Conservation (phyloP, 116 monocot species). For the Trichopus zeylanicus region DNA sequence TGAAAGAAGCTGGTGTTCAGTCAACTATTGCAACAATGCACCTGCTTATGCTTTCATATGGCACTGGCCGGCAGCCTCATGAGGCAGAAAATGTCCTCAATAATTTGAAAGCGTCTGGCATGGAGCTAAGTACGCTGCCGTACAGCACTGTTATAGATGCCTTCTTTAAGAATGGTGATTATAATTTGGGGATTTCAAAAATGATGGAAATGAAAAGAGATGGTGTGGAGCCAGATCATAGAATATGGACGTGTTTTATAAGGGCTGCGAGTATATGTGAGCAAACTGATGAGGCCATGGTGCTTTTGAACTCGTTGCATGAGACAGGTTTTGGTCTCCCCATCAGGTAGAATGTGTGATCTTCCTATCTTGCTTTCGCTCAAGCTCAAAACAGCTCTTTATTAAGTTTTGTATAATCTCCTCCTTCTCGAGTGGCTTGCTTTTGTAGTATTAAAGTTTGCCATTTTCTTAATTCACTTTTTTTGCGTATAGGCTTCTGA, state of each 20-base stretch:
- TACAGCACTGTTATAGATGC: constrained; percentile 97
- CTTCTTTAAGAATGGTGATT: constrained; percentile 76
- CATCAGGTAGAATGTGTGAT: constrained; percentile 37
- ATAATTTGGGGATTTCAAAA: constrained; percentile 56
- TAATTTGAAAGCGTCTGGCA: constrained; percentile 51
- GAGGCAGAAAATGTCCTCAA: constrained; percentile 82
- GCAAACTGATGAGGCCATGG: constrained; percentile 50
- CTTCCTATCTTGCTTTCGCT: constrained; percentile 4
- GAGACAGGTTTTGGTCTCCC: constrained; percentile 84
- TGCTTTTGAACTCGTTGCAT: constrained; percentile 48
- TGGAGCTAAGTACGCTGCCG: constrained; percentile 62
- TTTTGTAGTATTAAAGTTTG: background rate
- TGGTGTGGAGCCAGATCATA: constrained; percentile 81
- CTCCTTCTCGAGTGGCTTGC: background rate
- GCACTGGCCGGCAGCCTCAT: constrained; percentile 61
- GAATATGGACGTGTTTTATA: constrained; percentile 94
- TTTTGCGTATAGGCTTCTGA: constrained; percentile 49
- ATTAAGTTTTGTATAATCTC: background rate
- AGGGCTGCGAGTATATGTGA: constrained; percentile 90
- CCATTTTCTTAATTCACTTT: background rate
- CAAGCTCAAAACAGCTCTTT: background rate
- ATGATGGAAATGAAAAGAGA: constrained; percentile 64
- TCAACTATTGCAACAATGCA: constrained; percentile 94
- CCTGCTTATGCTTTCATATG: constrained; percentile 89
- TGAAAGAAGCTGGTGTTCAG: constrained; percentile 76